These are phyloP conservation scores for Phytophthora syringae DNA, from an alignment of 352 stramenopile genomes.

Conservation along the genomic window DNA sequence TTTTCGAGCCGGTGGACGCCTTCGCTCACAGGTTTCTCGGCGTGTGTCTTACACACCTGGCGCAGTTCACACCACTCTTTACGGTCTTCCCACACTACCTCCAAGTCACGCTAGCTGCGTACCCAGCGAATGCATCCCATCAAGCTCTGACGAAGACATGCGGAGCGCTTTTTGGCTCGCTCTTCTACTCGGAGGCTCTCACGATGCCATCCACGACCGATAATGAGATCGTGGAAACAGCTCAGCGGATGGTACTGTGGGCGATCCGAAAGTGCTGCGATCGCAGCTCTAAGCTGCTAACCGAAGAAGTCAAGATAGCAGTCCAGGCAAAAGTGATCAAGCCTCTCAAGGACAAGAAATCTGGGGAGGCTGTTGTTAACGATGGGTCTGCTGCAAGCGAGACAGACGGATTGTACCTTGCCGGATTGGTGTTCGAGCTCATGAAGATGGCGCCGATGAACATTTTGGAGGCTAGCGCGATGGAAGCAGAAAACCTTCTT, in stretches of 20 bases:
- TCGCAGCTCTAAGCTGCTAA: slow-evolving; percentile 41
- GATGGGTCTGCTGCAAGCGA: slow-evolving; percentile 11
- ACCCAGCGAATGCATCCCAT: slow-evolving; percentile 39
- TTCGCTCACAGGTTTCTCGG: slow-evolving; percentile 61
- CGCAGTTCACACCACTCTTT: slow-evolving; percentile 54
- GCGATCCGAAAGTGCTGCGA: slow-evolving; percentile 52
- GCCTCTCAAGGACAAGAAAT: neutral
- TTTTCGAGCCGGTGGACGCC: slow-evolving; percentile 53
- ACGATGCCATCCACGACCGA: slow-evolving; percentile 5
- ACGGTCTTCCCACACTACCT: slow-evolving; percentile 65
- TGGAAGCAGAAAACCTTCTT: slow-evolving; percentile 54
- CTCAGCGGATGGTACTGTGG: slow-evolving; percentile 56
- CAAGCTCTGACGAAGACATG: slow-evolving; percentile 48
- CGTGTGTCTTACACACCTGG: slow-evolving; percentile 54
- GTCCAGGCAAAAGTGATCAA: neutral
- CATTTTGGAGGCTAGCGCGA: slow-evolving; percentile 41
- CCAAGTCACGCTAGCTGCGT: slow-evolving; percentile 52
- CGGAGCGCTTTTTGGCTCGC: slow-evolving; percentile 56
- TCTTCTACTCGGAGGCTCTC: slow-evolving; percentile 51
- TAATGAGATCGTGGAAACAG: slow-evolving; percentile 14
- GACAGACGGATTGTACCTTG: slow-evolving; percentile 53
- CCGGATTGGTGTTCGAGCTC: slow-evolving; percentile 62
- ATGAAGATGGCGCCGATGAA: slow-evolving; percentile 66
- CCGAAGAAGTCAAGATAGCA: slow-evolving; percentile 19
- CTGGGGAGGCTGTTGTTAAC: neutral